A percentile compares a stretch with the other conserved stretches of the same genome.
These are phyloP conservation scores for Populus euphratica DNA, from an alignment of 345 rosid species.

Conservation along the genomic window DNA sequence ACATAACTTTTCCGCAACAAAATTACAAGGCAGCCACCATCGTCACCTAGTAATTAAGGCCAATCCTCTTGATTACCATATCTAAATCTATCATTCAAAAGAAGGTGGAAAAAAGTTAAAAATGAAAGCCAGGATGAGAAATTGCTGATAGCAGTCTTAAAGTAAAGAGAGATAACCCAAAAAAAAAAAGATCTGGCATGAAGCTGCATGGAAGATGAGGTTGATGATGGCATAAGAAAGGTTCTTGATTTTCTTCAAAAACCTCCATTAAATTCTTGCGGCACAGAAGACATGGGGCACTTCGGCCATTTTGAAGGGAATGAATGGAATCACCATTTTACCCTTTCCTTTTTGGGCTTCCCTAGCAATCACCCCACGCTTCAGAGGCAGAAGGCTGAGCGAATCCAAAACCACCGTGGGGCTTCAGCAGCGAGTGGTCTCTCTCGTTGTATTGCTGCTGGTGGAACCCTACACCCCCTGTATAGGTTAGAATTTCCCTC, in stretches of 20 bases:
- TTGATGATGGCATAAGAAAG: neutral
- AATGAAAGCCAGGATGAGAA: neutral
- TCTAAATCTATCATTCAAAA: neutral
- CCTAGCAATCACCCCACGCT: conserved; percentile 39
- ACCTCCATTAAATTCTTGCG: neutral
- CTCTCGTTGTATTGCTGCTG: conserved; percentile 41
- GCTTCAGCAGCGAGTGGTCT: conserved; percentile 39
- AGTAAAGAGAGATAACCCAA: neutral
- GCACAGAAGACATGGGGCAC: neutral
- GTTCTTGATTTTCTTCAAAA: neutral
- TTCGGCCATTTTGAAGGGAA: neutral
- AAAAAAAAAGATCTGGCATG: neutral
- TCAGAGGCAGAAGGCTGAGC: conserved; percentile 38
- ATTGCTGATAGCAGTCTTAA: conserved; percentile 3
- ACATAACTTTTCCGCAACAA: neutral
- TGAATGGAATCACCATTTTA: conserved; percentile 7
- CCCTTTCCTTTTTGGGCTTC: neutral
- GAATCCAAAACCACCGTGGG: conserved; percentile 50
- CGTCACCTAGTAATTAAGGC: neutral
- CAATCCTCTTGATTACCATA: neutral
- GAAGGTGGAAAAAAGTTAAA: neutral
- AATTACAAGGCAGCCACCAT: conserved; percentile 19
- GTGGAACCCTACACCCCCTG: conserved; percentile 42
- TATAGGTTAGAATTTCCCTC: conserved; percentile 43
- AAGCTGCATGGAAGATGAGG: conserved; percentile 8